Evolutionary conservation across 768 basidiomycete species (phyloP), one percentile per base, ranked within the genome.

Genomic region (Lactifluus rugatus): DNA sequence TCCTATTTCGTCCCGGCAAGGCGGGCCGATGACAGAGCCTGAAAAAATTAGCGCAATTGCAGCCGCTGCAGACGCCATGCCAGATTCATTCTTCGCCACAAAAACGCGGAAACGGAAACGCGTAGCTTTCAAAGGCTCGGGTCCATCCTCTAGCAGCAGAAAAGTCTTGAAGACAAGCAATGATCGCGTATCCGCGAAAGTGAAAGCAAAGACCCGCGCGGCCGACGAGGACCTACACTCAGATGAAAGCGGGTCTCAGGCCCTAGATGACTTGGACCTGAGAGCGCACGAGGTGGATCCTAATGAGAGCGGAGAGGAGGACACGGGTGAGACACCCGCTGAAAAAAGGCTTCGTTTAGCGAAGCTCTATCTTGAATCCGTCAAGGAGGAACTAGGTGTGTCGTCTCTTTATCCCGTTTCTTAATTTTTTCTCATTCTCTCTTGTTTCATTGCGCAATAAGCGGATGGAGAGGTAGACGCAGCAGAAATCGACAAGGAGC

Each of bases 381-480:
- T 98, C 14, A 89, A 89, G 70, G 81, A 85, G 58, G 70, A 79
- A 37, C 70, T 94, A 28, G 76, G 85, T 82, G n/a, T n/a, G n/a
- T 65, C 70, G 81, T 46, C 46, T 45, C 25, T 41, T n/a, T 31
- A 19, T 13, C 13, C 14, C 16, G 16, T 21, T 36, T 21, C 10
- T 9, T 42, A 17, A 28, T 8, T 36, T 34, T 31, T 41, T 34
- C 8, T 14, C 2, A 13, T 34, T 34, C 54, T 61, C 23, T 34
- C 28, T 31, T 16, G 21, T 28, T 32, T 23, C 28, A 45, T 11
- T 26, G 52, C 11, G 19, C 51, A 26, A 50, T 23, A 60, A 82
- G 91, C 84, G 58, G 93, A 93, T 25, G 90, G 88, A 34, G 93
- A 93, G 61, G 93, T 84, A 62, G 95, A 99, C 69, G 96, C 96